Evolutionary conservation across 768 basidiomycete genomes (phyloP), one percentile per base, ranked within the genome.

Genomic region (Podaxis sp.): DNA sequence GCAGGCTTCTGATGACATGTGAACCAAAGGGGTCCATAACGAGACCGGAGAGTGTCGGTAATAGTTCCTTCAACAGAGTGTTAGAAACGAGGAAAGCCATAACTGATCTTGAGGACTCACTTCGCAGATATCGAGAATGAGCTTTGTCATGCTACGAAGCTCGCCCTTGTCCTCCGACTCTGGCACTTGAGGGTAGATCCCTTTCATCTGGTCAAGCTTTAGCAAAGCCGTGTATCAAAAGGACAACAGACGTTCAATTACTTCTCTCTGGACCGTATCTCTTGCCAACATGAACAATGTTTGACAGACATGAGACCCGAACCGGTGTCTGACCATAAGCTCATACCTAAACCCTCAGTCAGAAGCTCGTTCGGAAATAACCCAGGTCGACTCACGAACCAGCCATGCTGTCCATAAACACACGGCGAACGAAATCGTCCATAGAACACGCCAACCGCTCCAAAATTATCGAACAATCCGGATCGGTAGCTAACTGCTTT

Each of bases 281-380:
- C 67, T 68, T 5, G 85, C 83, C 23, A 92, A 83, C 1, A 80
- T 81, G 64, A 98, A 80, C 64, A 97, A 74, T 0, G 94, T 98
- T 72, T 98, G 94, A 66, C 90, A 90, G 5, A 97, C 95, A 83
- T 98, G 95, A 25, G 95, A 96, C 14, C 90, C 93, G 77, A 97
- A 98, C 28, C 95, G 84, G 68, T 98, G 90, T 68, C 80, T 85
- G 28, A 82, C 75, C 27, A 95, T 78, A 23, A 75, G 68, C 61
- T 84, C 85, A 63, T 86, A 90, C 5, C 91, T 89, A 61, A 38
- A 62, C 57, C 11, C 28, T 40, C 42, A 18, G 42, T 50, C 50
- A 44, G 62, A 48, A 18, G 37, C 32, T 14, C 5, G 28, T 47
- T 23, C 23, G 23, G 10, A 32, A 38, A 25, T 1, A 51, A 13